Base-by-base conservation (phyloP, 805 yeast species). In the Torulaspora quercuum region DNA sequence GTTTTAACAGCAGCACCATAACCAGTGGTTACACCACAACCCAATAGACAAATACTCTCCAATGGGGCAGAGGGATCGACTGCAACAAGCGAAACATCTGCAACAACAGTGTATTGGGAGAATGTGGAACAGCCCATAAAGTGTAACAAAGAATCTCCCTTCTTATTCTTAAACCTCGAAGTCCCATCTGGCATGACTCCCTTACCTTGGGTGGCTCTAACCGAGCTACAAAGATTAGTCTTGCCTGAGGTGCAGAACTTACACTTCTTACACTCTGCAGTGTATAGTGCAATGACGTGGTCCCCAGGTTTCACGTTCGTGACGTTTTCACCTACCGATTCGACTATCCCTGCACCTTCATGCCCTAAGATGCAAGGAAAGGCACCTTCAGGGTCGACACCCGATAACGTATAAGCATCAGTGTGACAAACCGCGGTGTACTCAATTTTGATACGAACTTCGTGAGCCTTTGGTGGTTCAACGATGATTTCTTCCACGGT, bases 181-280 rank as follows among this genome's bases (percentile, higher is more conserved):
- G 99, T 90, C 13, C 97, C 98, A 61, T 92, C 98, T 45, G 98
- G 98, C 96, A 92, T 84, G 41, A 90, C 82, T 63, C 98, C 99
- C 59, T 85, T 82, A 62, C 98, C 97, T 65, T 92, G 99, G 39
- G 99, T 94, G 37, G 86, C 95, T 68, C 98, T 81, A 52, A 92
- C 90, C 54, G 94, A 75, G 46, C 92, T 86, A 73, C 99, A 92
- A 61, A 92, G 75, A 70, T 92, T 92, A 59, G 98, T 90, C 75
- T 94, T 92, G 45, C 96, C 95, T 44, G 89, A 78, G 61, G 70
- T 75, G 71, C 99, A 92, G 75, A 89, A 86, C 65, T 89, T 88
- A 72, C 99, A 92, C 65, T 88, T 84, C 48, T 73, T 70, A 70
- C 99, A 92, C 67, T 94, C 98, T 35, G 98, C 95, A 23, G 97